Conservation (phyloP, 2,329 filamentous ascomycete genomes). For the Phyllosticta ampelicida region DNA sequence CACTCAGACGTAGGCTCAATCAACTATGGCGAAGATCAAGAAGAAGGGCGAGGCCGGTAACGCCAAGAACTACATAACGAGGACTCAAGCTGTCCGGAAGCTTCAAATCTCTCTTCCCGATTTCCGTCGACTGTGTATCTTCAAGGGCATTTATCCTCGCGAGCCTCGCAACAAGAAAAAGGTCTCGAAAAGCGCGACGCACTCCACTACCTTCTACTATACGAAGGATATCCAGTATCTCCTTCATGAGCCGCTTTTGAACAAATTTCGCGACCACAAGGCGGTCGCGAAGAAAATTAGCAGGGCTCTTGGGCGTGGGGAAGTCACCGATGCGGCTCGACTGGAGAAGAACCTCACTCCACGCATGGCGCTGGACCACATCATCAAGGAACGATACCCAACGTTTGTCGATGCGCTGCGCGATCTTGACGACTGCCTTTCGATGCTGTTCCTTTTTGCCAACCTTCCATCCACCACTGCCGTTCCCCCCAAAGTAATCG, state of each 20-base stretch:
- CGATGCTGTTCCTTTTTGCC: slow-evolving; percentile 94
- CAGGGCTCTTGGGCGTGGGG: slow-evolving; percentile 79
- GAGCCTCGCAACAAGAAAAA: slow-evolving; percentile 97
- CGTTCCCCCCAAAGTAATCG: slow-evolving; percentile 91
- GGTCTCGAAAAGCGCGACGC: slow-evolving; percentile 80
- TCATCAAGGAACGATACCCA: slow-evolving; percentile 95
- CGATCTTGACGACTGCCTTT: slow-evolving; percentile 92
- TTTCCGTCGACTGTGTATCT: slow-evolving; percentile 97
- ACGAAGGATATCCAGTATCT: slow-evolving; percentile 98
- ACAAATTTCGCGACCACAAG: slow-evolving; percentile 96
- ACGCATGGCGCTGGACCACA: slow-evolving; percentile 84
- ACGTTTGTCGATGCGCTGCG: slow-evolving; percentile 90
- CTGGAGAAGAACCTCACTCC: slow-evolving; percentile 87
- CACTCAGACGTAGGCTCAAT: not conserved
- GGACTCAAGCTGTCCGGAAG: slow-evolving; percentile 94
- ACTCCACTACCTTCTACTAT: slow-evolving; percentile 83
- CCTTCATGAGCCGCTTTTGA: slow-evolving; percentile 85
- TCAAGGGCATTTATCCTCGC: slow-evolving; percentile 97
- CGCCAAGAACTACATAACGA: slow-evolving; percentile 96
- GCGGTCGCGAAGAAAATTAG: slow-evolving; percentile 95
- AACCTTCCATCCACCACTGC: slow-evolving; percentile 84
- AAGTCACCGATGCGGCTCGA: slow-evolving; percentile 77
- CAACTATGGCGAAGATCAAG: slow-evolving; percentile 27
- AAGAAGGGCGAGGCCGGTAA: slow-evolving; percentile 67
- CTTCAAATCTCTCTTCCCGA: slow-evolving; percentile 94